phyloP scores from a whole-genome alignment of 768 basidiomycete genomes.

The Tylopilus rubrobrunneus region DNA sequence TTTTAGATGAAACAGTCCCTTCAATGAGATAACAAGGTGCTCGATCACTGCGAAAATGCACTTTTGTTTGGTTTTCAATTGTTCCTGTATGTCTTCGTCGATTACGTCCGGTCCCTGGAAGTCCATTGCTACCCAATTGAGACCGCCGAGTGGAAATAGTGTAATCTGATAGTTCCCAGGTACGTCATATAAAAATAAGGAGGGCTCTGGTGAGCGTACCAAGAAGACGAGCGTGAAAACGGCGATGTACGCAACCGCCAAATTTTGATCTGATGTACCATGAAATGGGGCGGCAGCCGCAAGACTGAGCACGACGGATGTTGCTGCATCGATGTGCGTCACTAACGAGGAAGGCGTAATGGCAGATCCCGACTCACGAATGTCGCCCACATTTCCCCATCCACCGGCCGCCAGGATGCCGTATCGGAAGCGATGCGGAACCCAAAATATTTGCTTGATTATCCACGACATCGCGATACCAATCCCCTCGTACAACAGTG shows the following conservation, averaged over 20 bases:
- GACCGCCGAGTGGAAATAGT: conserved; percentile 61
- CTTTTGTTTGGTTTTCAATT: conserved; percentile 37
- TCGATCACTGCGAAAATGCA: conserved; percentile 12
- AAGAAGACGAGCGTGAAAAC: conserved; percentile 58
- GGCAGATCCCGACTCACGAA: conserved; percentile 44
- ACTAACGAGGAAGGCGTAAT: not conserved
- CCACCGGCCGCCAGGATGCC: conserved; percentile 67
- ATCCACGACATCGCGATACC: conserved; percentile 53
- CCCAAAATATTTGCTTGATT: conserved; percentile 66
- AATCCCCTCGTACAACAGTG: conserved; percentile 52
- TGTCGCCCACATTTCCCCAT: conserved; percentile 68
- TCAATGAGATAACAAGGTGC: conserved; percentile 3
- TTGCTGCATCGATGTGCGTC: conserved; percentile 41
- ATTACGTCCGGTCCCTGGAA: conserved; percentile 62
- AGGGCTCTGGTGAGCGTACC: conserved; percentile 32
- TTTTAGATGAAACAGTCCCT: not conserved
- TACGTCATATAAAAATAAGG: not conserved
- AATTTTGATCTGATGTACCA: conserved; percentile 50
- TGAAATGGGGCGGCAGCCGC: conserved; percentile 60
- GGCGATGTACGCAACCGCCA: conserved; percentile 66
- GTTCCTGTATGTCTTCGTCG: conserved; percentile 49
- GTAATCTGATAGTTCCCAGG: conserved; percentile 40
- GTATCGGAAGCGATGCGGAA: conserved; percentile 71
- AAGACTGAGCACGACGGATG: conserved; percentile 60
- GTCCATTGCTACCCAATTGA: conserved; percentile 54